These are phyloP conservation scores for Penicillium sp. DNA, from an alignment of 2,329 filamentous ascomycete species.

Conservation along the genomic window DNA sequence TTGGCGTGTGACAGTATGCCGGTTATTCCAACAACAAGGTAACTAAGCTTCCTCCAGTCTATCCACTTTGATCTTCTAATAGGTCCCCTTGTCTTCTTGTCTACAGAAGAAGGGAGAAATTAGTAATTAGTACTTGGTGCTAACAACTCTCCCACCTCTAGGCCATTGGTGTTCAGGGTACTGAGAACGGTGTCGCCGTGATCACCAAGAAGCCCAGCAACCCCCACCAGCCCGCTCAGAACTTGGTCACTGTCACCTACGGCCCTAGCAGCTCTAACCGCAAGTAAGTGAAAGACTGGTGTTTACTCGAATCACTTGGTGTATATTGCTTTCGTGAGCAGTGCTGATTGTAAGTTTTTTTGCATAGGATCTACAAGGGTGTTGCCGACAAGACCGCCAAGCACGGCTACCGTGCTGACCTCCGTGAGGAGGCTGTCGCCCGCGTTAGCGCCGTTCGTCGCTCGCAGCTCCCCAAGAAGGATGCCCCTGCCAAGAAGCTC, in stretches of 20 bases:
- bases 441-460: conserved; percentile 81
- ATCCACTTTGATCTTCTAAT: neutral
- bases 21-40: conserved; percentile 95
- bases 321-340: conserved; percentile 2
- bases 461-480: conserved; percentile 75
- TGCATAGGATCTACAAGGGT: conserved; percentile 74
- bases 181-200: conserved; percentile 74
- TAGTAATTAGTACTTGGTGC: neutral
- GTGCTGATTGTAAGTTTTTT: neutral
- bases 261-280: conserved; percentile 68
- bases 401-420: conserved; percentile 77
- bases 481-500: conserved; percentile 66
- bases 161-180: conserved; percentile 76
- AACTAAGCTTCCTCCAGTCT: conserved; percentile 29
- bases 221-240: conserved; percentile 68
- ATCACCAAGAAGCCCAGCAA: conserved; percentile 77
- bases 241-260: conserved; percentile 64
- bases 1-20: conserved; percentile 61
- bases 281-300: conserved; percentile 70
- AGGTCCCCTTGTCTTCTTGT: neutral
- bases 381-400: conserved; percentile 80
- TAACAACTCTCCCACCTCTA: conserved; percentile 34
- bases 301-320: neutral
- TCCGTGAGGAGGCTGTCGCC: conserved; percentile 73
- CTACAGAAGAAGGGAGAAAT: neutral